These are phyloP conservation scores for Aspergillus campestris DNA, from an alignment of 495 filamentous ascomycete genomes.

Conservation along the genomic window DNA sequence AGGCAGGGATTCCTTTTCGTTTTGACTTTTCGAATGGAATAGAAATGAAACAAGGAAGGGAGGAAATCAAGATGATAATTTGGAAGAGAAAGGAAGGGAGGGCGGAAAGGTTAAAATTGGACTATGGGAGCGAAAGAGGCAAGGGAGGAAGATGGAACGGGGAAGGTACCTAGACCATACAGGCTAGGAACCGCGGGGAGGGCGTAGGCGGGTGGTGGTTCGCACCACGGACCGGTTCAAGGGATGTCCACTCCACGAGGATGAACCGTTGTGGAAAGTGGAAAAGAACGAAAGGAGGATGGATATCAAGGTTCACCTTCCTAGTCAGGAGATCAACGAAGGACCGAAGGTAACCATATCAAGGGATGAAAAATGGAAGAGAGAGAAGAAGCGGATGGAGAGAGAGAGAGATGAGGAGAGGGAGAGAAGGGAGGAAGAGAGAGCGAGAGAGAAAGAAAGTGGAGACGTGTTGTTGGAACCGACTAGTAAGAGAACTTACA, in stretches of 20 bases:
- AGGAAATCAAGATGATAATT: background rate
- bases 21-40: no score
- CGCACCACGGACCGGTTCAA: constrained; percentile 6
- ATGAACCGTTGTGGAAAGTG: background rate
- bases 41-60: background rate
- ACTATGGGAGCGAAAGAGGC: background rate
- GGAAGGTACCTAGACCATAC: constrained; percentile 4
- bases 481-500: no score
- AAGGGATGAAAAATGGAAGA: constrained; percentile 6
- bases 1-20: background rate
- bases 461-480: no score
- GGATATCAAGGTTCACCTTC: no score
- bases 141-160: background rate
- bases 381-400: constrained; percentile 7
- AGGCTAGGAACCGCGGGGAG: constrained; percentile 9
- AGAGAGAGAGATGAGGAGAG: background rate
- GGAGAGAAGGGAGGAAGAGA: constrained; percentile 4
- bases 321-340: background rate
- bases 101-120: background rate
- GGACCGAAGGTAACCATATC: background rate
- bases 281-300: background rate
- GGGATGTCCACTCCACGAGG: constrained; percentile 21
- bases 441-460: constrained; percentile 7
- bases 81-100: background rate
- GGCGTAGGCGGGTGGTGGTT: constrained; percentile 10